Percentiles rank a stretch among this genome's conserved stretches.
phyloP scores from a whole-genome alignment of 2,329 filamentous ascomycete species.

The Curvularia verruculosa region DNA sequence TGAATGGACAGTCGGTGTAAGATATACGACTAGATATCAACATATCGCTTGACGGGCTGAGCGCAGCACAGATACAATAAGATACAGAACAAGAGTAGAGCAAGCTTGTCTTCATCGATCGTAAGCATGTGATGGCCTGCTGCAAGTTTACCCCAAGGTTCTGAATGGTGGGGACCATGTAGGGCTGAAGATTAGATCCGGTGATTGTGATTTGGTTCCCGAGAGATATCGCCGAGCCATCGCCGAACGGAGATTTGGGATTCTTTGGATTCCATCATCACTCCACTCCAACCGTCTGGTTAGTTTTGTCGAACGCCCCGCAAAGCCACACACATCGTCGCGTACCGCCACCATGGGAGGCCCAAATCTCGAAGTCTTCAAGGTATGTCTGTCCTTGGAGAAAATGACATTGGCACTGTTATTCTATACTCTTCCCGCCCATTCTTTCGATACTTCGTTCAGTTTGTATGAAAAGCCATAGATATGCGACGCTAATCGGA shows the following conservation, averaged over 20 bases:
- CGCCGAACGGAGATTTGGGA: conserved; percentile 12
- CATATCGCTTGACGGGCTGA: background rate
- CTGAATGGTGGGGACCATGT: conserved; percentile 6
- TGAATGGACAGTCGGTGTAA: background rate
- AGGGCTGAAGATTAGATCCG: conserved; percentile 16
- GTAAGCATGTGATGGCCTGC: conserved; percentile 6
- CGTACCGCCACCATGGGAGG: conserved; percentile 69
- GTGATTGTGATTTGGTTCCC: background rate
- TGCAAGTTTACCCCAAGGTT: conserved; percentile 7
- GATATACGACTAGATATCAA: background rate
- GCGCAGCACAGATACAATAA: background rate
- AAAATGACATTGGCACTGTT: background rate
- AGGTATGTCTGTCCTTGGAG: conserved; percentile 61
- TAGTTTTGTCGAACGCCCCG: conserved; percentile 1
- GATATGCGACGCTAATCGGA: background rate
- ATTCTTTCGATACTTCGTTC: conserved; percentile 4
- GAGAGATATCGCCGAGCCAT: conserved; percentile 11
- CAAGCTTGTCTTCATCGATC: background rate
- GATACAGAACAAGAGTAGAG: background rate
- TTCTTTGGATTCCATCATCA: conserved; percentile 10
- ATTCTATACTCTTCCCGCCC: background rate
- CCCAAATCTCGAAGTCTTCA: conserved; percentile 92
- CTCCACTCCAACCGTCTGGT: conserved; percentile 4
- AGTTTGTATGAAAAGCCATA: background rate
- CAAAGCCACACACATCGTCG: background rate